Conservation (phyloP, 208 protist species). For the Vickermania ingenoplastis region DNA sequence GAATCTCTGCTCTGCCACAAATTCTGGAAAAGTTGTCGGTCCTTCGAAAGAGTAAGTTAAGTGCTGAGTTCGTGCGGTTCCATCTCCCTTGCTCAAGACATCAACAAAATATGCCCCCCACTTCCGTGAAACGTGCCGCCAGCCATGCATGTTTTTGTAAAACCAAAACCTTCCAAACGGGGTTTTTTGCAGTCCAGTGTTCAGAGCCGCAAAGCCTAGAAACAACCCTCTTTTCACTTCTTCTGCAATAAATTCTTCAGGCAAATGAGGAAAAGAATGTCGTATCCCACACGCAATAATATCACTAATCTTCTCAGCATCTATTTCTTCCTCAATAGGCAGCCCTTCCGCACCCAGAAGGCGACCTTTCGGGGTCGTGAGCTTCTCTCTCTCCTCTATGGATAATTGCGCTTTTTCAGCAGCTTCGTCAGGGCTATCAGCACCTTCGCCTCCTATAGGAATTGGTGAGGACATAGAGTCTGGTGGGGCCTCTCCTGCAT, state of each 20-base stretch:
- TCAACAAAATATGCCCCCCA: constrained; percentile 1
- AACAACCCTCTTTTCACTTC: background rate
- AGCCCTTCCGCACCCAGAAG: background rate
- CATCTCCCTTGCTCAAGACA: constrained; percentile 20
- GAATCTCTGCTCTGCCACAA: constrained; percentile 26
- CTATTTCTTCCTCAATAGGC: background rate
- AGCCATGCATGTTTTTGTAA: constrained; percentile 9
- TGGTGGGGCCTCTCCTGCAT: no score
- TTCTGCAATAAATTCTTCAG: background rate
- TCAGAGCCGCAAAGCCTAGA: background rate
- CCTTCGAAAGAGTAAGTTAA: constrained; percentile 37
- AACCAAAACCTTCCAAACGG: constrained; percentile 2
- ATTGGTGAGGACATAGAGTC: no score
- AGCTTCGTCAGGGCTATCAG: no score
- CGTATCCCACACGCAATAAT: background rate
- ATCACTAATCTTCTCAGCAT: background rate
- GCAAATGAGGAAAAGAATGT: background rate
- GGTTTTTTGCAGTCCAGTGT: background rate
- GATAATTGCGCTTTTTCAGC: background rate
- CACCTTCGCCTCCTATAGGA: no score
- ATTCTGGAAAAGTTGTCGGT: constrained; percentile 62
- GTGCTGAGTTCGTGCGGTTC: constrained; percentile 28
- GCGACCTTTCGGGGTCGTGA: background rate
- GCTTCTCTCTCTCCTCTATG: background rate
- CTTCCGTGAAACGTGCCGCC: constrained; percentile 3